A percentile compares a stretch with the other conserved stretches of the same genome.
Evolutionary conservation across 2,329 filamentous ascomycete species (phyloP).

Genomic region (Lachnellula occidentalis): DNA sequence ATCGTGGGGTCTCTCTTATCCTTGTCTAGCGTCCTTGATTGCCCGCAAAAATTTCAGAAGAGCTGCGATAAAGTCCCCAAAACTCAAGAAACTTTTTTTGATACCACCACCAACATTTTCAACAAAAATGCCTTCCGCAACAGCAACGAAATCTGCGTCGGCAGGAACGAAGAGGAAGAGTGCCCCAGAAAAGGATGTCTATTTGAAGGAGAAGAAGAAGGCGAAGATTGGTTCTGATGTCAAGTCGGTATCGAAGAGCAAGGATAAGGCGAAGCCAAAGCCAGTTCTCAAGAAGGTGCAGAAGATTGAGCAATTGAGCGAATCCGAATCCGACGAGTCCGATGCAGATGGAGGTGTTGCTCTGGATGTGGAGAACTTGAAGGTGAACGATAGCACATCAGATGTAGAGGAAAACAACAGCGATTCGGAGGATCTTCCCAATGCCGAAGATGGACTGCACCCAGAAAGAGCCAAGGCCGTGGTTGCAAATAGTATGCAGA

Average conservation of each 20-base stretch:
- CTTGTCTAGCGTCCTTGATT: conserved; percentile 19
- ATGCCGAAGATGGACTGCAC: conserved; percentile 31
- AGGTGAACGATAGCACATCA: neutral
- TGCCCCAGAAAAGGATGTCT: conserved; percentile 39
- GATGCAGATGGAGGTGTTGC: conserved; percentile 32
- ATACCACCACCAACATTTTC: neutral
- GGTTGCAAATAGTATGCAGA: conserved; percentile 22
- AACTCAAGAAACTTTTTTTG: conserved; percentile 1
- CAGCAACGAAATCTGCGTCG: conserved; percentile 39
- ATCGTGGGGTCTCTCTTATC: conserved; percentile 12
- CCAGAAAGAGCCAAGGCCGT: conserved; percentile 31
- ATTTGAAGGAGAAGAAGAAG: conserved; percentile 46
- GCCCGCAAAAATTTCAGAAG: conserved; percentile 4
- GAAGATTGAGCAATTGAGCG: conserved; percentile 34
- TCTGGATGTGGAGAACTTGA: conserved; percentile 11
- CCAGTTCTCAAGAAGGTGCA: conserved; percentile 13
- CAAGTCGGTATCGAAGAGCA: conserved; percentile 19
- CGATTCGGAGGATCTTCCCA: conserved; percentile 33
- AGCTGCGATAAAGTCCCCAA: conserved; percentile 10
- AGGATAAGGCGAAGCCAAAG: conserved; percentile 17
- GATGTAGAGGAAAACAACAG: conserved; percentile 26
- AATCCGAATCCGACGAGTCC: conserved; percentile 35
- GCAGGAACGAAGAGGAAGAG: conserved; percentile 54
- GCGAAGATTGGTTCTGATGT: conserved; percentile 33
- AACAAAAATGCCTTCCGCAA: conserved; percentile 29